Evolutionary conservation across 2,329 filamentous ascomycete genomes (phyloP), one percentile per base, ranked within the genome.

Genomic region (Pseudopyricularia javanii): DNA sequence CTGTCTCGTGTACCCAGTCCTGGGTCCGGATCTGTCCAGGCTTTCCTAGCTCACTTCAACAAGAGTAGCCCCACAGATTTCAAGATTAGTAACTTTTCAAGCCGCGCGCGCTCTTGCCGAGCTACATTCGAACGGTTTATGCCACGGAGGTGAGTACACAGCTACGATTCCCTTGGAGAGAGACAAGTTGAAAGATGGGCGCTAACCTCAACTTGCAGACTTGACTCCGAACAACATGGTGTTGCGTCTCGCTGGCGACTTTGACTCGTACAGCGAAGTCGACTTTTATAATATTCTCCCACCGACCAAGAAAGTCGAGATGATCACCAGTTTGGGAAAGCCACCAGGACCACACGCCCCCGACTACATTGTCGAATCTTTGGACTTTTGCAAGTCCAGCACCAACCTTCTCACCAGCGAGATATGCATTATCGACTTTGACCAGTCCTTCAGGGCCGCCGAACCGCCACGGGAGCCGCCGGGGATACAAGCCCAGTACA

Each of bases 341-440:
- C 40, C 56, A 22, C 54, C 51, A 9, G 52, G 52, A n/a, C 55
- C 59, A 33, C 54, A 57, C 22, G 58, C 48, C 15, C 58, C 59
- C 26, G 47, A 47, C 24, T 61, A 59, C 49, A 56, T 58, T 30
- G 56, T 61, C 43, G 51, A 45, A 17, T 47, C 56, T 28, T 30
- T 59, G 37, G 50, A 60, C 54, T 58, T 59, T 43, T 53, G 53
- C 49, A 52, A 50, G 6, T 48, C 56, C 15, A 24, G 47, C 15
- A 48, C 53, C n/a, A 56, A 52, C 33, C 7, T 59, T 17, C 51
- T 58, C 45, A 58, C 50, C 37, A 33, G 53, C n/a, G 52, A 56
- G 9, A 53, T 59, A 47, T 56, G 55, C 33, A 47, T 60, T 32
- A 56, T 59, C 34, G 59, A 60, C 58, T 61, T 61, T 53, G 58